phyloP scores from a whole-genome alignment of 2,329 filamentous ascomycete species.

The Penicillium sp. region DNA sequence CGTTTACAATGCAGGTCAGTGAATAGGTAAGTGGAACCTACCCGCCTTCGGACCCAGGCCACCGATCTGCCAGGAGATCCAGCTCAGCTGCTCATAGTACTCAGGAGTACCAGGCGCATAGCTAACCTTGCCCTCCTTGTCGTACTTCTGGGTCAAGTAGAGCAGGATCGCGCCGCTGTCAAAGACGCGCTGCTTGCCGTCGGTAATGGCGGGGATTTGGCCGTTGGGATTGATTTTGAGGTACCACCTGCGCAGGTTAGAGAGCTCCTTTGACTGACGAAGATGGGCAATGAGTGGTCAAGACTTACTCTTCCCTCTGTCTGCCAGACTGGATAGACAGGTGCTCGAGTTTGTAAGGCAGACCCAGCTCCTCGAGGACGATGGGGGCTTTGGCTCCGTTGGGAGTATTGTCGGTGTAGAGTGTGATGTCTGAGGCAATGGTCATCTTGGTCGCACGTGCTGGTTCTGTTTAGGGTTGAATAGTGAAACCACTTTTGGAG shows the following conservation, averaged over 20 bases:
- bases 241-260: background rate
- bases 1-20: too few relatives aligned
- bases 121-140: background rate
- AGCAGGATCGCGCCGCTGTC: conserved; percentile 7
- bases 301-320: background rate
- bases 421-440: background rate
- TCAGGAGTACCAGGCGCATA: background rate
- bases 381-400: conserved; percentile 6
- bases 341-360: conserved; percentile 5
- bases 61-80: conserved; percentile 8
- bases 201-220: conserved; percentile 7
- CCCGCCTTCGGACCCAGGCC: conserved; percentile 5
- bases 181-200: conserved; percentile 5
- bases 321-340: background rate
- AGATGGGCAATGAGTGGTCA: background rate
- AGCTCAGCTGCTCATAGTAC: conserved; percentile 11
- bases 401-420: conserved; percentile 5
- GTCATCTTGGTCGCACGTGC: conserved; percentile 22
- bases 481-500: background rate
- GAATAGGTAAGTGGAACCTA: background rate
- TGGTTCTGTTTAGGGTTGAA: background rate
- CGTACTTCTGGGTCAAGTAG: conserved; percentile 2
- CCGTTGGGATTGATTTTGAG: conserved; percentile 9
- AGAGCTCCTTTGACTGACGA: background rate
- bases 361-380: background rate